Conservation (phyloP, 345 rosid species). For the Xanthoceras sorbifolium region DNA sequence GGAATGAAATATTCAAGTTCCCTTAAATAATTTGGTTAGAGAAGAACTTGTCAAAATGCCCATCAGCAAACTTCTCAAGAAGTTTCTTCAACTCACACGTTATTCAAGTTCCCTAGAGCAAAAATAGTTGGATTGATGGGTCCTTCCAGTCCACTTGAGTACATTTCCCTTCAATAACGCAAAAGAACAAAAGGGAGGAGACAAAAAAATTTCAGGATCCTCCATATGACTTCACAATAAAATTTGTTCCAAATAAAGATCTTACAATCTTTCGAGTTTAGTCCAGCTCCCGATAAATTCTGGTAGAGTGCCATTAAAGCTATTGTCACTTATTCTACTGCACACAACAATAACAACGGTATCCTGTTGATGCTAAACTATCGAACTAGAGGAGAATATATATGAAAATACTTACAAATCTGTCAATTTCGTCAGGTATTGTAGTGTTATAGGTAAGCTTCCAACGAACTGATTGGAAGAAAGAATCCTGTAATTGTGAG, state of each 20-base stretch:
- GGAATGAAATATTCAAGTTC: background rate
- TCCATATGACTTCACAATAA: background rate
- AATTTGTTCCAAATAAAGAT: background rate
- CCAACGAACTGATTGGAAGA: background rate
- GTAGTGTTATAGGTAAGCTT: background rate
- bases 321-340: slow-evolving; percentile 27
- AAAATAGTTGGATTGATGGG: slow-evolving; percentile 52
- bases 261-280: slow-evolving; percentile 15
- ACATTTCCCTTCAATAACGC: slow-evolving; percentile 50
- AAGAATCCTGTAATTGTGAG: background rate
- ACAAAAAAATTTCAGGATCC: background rate
- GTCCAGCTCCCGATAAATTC: slow-evolving; percentile 20
- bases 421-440: background rate
- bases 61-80: background rate
- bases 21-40: background rate
- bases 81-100: slow-evolving; percentile 42
- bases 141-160: slow-evolving; percentile 56
- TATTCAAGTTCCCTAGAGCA: slow-evolving; percentile 25
- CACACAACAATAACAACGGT: background rate
- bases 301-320: slow-evolving; percentile 21
- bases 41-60: background rate
- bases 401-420: background rate
- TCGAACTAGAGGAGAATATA: background rate
- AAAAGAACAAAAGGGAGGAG: background rate
- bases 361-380: background rate